Evolutionary conservation across 78 protist species (phyloP), one percentile per base, ranked within the genome.

Genomic region (Creolimax fragrantissima): DNA sequence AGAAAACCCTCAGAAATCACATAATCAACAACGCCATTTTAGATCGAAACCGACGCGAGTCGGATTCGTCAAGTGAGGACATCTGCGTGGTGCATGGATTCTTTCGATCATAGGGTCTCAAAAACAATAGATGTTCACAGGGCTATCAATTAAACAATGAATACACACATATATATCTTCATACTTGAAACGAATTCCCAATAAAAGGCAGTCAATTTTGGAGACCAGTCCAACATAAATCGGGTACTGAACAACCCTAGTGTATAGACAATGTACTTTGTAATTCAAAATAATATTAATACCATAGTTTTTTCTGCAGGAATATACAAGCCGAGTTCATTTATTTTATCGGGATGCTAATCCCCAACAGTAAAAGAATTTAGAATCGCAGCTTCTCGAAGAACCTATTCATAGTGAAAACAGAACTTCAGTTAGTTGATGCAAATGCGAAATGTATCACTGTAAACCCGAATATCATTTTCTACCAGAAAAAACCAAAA

Each of bases 371-470:
- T 58, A 58, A 24, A 32, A 32, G 39, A 58, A 84, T 32, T 92
- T 86, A 92, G 93, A 92, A 92, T 37, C 93, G 89, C 44, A 92
- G 93, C 93, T 92, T 92, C 44, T 36, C 7, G 93, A 92, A 92
- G 93, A 92, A 91, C 86, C 86, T 83, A 24, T n/a, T n/a, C 1
- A 24, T 35, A 24, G 42, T 0, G 2, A 1, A 83, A 83, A 83
- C 37, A 5, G 7, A 83, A 83, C 41, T 17, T 36, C 5, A 83
- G 86, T 24, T 6, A 6, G 7, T 83, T 6, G 7, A 24, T 83
- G 6, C 86, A 5, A 5, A 11, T 83, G 5, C 11, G 74, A 32
- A 83, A 83, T 47, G 11, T 47, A 83, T 83, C 42, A 41, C 44
- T 83, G 85, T 83, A 11, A 11, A 11, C 85, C 42, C 5, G 5